A percentile compares a stretch with the other conserved stretches of the same genome.
Evolutionary conservation across 2,329 filamentous ascomycete species (phyloP).

Genomic region (Fusarium tjaetaba): DNA sequence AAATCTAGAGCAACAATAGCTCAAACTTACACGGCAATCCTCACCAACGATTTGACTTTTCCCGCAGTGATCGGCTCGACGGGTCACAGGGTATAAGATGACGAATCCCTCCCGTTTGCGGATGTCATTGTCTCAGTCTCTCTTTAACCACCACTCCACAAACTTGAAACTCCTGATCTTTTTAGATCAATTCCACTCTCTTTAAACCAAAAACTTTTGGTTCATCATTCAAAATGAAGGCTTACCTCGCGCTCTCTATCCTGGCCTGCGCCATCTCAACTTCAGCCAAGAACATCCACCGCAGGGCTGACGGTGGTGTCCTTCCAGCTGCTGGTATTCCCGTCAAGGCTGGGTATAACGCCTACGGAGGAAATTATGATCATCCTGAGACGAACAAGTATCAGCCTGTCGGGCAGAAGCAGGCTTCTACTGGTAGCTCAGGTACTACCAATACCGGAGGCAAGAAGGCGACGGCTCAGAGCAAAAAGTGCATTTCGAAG

Average conservation of each 20-base stretch:
- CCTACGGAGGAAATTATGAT: conserved; percentile 28
- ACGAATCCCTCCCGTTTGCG: not conserved
- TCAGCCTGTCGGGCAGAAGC: conserved; percentile 13
- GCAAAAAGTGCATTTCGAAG: conserved; percentile 14
- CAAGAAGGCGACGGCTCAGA: not conserved
- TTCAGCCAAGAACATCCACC: conserved; percentile 16
- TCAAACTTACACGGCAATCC: not conserved
- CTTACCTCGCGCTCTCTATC: conserved; percentile 11
- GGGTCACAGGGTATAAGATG: conserved; percentile 11
- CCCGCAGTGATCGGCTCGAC: too few species aligned
- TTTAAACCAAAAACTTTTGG: not conserved
- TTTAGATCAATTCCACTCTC: conserved; percentile 16
- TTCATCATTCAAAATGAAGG: conserved; percentile 21
- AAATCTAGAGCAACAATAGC: conserved; percentile 21
- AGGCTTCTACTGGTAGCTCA: not conserved
- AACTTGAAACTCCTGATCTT: conserved; percentile 16
- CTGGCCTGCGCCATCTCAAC: conserved; percentile 27
- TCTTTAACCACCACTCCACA: conserved; percentile 14
- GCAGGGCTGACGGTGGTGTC: not conserved
- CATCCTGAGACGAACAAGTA: conserved; percentile 28
- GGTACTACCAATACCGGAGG: not conserved
- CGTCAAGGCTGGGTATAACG: conserved; percentile 23
- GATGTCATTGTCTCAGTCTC: conserved; percentile 10
- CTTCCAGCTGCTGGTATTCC: conserved; percentile 19
- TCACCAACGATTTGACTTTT: not conserved